Evolutionary conservation across 768 basidiomycete genomes (phyloP).

Genomic region (Termitomyces sp.): DNA sequence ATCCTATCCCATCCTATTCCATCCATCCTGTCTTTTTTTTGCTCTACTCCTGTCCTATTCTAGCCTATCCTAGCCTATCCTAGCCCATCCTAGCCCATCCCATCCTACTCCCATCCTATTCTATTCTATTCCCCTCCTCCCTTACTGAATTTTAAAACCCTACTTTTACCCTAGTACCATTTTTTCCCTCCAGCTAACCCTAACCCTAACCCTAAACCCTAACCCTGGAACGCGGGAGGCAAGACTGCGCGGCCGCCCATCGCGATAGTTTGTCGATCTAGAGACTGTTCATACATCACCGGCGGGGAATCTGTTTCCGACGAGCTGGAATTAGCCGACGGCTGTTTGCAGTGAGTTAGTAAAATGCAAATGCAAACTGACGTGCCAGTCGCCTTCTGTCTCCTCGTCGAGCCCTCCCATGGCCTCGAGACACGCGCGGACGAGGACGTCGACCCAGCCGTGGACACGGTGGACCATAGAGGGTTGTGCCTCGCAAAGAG

Average conservation of each 20-base stretch:
- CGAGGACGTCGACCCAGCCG: slow-evolving; percentile 67
- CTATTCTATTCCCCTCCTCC: too few relatives aligned
- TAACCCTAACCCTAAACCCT: too few relatives aligned
- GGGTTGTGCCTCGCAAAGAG: slow-evolving; percentile 67
- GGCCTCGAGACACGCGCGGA: slow-evolving; percentile 74
- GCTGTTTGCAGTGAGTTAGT: slow-evolving; percentile 34
- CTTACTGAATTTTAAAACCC: too few relatives aligned
- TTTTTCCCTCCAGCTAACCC: too few relatives aligned
- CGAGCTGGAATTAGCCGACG: slow-evolving; percentile 55
- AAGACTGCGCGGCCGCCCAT: slow-evolving; percentile 72
- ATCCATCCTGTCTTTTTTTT: too few relatives aligned
- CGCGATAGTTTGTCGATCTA: slow-evolving; percentile 79
- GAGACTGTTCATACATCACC: slow-evolving; percentile 73
- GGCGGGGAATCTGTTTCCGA: slow-evolving; percentile 59
- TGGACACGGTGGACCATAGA: slow-evolving; percentile 60
- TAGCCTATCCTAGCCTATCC: too few relatives aligned
- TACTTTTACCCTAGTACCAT: too few relatives aligned
- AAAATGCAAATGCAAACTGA: slow-evolving; percentile 29
- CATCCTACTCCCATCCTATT: too few relatives aligned
- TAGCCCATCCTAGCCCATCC: too few relatives aligned
- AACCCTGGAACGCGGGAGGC: slow-evolving; percentile 74
- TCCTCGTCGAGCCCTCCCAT: slow-evolving; percentile 74
- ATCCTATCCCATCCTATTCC: too few relatives aligned
- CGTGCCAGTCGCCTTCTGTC: slow-evolving; percentile 31
- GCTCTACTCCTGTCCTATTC: too few relatives aligned